Percentiles rank a stretch among this genome's conserved stretches.
These are phyloP conservation scores for Botrytis fabae DNA, from an alignment of 2,329 filamentous ascomycete genomes.

Conservation along the genomic window DNA sequence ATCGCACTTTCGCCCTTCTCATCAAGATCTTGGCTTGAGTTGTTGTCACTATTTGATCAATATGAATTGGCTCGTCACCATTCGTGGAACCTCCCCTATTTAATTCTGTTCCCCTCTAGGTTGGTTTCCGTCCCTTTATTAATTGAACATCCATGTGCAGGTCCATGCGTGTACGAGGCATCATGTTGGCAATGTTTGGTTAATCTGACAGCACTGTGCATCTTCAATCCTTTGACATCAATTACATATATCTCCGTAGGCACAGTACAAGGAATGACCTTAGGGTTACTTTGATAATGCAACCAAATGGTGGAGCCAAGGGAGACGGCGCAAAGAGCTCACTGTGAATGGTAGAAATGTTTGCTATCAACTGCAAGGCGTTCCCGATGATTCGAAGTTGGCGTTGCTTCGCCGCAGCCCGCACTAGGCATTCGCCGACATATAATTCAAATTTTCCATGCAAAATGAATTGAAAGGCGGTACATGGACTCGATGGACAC, in stretches of 20 bases:
- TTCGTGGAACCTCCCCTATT: slow-evolving; percentile 21
- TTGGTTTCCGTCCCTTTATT: slow-evolving; percentile 23
- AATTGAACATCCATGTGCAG: slow-evolving; percentile 21
- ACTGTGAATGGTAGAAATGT: slow-evolving; percentile 22
- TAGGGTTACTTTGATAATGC: slow-evolving; percentile 21
- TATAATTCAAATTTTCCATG: slow-evolving; percentile 5
- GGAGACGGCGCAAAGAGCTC: slow-evolving; percentile 5
- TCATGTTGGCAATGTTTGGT: slow-evolving; percentile 17
- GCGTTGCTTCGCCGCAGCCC: slow-evolving; percentile 24
- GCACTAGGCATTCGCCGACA: slow-evolving; percentile 20
- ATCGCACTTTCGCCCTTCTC: slow-evolving; percentile 18
- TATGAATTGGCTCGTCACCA: background rate
- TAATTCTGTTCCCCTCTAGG: slow-evolving; percentile 23
- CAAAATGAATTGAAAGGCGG: slow-evolving; percentile 17
- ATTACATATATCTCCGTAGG: slow-evolving; percentile 10
- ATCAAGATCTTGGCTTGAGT: slow-evolving; percentile 21
- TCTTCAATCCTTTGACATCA: slow-evolving; percentile 22
- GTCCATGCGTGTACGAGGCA: slow-evolving; percentile 22
- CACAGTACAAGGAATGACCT: slow-evolving; percentile 19
- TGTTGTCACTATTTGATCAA: slow-evolving; percentile 16
- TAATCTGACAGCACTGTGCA: slow-evolving; percentile 25
- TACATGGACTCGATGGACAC: slow-evolving; percentile 3
- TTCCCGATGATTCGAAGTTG: slow-evolving; percentile 24
- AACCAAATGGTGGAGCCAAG: slow-evolving; percentile 17
- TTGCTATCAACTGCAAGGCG: slow-evolving; percentile 22